Evolutionary conservation across 2,329 filamentous ascomycete species (phyloP).

Genomic region (Aaosphaeria pasadenensis): DNA sequence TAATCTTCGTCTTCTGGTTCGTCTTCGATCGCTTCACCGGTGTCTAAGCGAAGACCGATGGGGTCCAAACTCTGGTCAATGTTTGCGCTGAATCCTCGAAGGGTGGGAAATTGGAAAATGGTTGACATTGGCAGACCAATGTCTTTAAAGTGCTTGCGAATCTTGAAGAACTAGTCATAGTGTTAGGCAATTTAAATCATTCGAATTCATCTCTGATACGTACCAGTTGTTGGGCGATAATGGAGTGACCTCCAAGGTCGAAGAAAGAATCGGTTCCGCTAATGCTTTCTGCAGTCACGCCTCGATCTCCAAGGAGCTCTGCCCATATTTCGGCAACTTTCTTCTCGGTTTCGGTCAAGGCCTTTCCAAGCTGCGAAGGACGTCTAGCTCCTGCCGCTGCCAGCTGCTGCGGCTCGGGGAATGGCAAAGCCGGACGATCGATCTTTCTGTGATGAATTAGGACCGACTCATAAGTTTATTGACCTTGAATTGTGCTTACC

Average conservation of each 20-base stretch:
- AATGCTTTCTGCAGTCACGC: constrained; percentile 65
- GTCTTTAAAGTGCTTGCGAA: constrained; percentile 61
- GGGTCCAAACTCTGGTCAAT: constrained; percentile 51
- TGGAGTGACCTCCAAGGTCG: constrained; percentile 75
- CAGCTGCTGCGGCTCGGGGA: constrained; percentile 71
- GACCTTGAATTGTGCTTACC: too few relatives aligned
- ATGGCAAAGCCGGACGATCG: constrained; percentile 74
- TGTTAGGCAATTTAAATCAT: too few relatives aligned
- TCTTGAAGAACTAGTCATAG: constrained; percentile 55
- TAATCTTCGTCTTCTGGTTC: constrained; percentile 53
- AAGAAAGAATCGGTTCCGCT: constrained; percentile 67
- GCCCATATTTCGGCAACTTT: constrained; percentile 72
- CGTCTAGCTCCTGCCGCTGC: constrained; percentile 54
- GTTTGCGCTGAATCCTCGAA: constrained; percentile 54
- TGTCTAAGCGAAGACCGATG: constrained; percentile 45
- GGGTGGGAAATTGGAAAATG: constrained; percentile 66
- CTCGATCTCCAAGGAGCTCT: constrained; percentile 58
- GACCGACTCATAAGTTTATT: too few relatives aligned
- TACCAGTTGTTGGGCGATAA: constrained; percentile 72
- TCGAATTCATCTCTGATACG: too few relatives aligned
- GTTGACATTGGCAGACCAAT: constrained; percentile 66
- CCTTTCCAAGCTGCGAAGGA: constrained; percentile 42
- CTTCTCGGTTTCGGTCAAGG: constrained; percentile 59
- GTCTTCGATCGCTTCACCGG: constrained; percentile 37
- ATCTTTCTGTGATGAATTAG: constrained; percentile 56